Evolutionary conservation across 2,329 filamentous ascomycete genomes (phyloP), one percentile per base, ranked within the genome.

Genomic region (Podosphaera aphanis): DNA sequence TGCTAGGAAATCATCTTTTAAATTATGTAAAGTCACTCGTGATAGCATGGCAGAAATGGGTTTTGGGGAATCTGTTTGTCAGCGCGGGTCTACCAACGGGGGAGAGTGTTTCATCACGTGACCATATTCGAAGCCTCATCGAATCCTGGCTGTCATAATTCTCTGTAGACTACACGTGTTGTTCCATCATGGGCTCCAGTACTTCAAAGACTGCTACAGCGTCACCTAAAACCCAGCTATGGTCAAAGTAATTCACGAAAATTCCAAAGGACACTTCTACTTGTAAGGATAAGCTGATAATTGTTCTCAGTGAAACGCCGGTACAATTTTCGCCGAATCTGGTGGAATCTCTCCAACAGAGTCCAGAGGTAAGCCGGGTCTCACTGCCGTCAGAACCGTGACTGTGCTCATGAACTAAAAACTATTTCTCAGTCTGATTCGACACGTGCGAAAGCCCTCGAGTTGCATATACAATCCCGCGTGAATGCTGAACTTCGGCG

Each of bases 401-500:
- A 21, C 43, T 38, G 19, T 23, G 31, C 23, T 33, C 37, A 31
- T 27, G 39, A 42, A 19, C 23, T 43, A 48, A 41, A 40, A 38
- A 11, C 27, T 42, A 7, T 11, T 2, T 16, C 11, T 48, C 60
- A 95, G 88, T 88, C 81, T 64, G 86, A 95, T 66, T 76, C 78
- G 49, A 86, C 84, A 52, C 85, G 88, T 60, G 72, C 79, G 57
- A 83, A 83, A 64, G 69, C 78, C 58, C 67, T 84, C 62, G 88
- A 95, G 66, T 75, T 90, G 51, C 79, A 88, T 57, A 78, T 93
- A 62, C 86, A 94, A 67, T 67, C 74, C 60, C 86, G 88, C 63
- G 83, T 94, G 49, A 75, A 79, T 57, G 70, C 76, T 56, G 86
- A 94, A 65, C 83, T 95, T 53, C 76, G 79, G 63, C 78, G 77